Evolutionary conservation across 345 rosid genomes (phyloP).

Genomic region (Chamaenerion angustifolium): DNA sequence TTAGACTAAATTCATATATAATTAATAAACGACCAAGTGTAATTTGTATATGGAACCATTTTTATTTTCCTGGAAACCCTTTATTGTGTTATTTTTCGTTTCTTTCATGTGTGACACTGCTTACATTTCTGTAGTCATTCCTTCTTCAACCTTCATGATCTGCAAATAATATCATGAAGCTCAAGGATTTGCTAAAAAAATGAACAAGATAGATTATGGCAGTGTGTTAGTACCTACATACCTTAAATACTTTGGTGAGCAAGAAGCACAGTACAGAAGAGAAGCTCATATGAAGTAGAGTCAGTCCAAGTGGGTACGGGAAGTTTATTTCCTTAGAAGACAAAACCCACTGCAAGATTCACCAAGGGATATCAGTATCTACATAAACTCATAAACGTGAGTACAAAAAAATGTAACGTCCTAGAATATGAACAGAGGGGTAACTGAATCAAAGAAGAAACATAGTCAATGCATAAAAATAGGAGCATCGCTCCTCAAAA

Average conservation of each 20-base stretch:
- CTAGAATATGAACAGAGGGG: too few relatives aligned
- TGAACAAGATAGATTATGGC: neutral
- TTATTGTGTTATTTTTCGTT: neutral
- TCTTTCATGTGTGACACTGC: conserved; percentile 6
- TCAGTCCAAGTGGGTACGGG: conserved; percentile 93
- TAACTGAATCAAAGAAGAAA: too few relatives aligned
- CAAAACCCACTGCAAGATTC: conserved; percentile 72
- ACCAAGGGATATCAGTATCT: conserved; percentile 5
- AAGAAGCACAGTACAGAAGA: conserved; percentile 79
- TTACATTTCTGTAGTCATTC: conserved; percentile 94
- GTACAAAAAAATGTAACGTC: too few relatives aligned
- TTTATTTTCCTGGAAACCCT: neutral
- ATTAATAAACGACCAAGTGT: too few relatives aligned
- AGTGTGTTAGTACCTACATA: conserved; percentile 10
- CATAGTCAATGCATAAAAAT: too few relatives aligned
- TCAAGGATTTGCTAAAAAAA: neutral
- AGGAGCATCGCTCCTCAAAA: too few relatives aligned
- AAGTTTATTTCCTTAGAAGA: conserved; percentile 95
- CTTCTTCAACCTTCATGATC: conserved; percentile 83
- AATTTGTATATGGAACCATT: too few relatives aligned
- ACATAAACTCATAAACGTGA: too few relatives aligned
- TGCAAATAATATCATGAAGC: conserved; percentile 10
- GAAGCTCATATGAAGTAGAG: conserved; percentile 90
- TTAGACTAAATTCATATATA: too few relatives aligned
- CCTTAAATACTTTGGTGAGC: conserved; percentile 76